Conservation (phyloP, 257 asterid genomes). For the Solanum gracilifrons region DNA sequence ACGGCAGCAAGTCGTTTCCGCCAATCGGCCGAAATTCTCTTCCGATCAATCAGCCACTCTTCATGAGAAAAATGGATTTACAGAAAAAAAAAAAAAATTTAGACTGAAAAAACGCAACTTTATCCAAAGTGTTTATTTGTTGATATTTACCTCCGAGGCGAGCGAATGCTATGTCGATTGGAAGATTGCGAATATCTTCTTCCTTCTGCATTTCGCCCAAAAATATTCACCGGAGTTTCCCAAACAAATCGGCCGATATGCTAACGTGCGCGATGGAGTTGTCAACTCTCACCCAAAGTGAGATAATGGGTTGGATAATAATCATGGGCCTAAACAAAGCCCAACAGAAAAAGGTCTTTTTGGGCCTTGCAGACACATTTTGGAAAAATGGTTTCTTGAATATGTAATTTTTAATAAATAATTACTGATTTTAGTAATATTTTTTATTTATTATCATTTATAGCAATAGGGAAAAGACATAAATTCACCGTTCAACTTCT, state of each 20-base stretch:
- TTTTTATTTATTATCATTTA: not conserved
- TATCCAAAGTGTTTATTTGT: not conserved
- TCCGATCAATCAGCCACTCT: slow-evolving; percentile 98
- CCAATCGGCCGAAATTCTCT: slow-evolving; percentile 80
- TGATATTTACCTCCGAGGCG: slow-evolving; percentile 71
- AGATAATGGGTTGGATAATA: not conserved
- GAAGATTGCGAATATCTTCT: slow-evolving; percentile 70
- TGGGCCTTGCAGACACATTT: not conserved
- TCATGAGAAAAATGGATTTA: not conserved
- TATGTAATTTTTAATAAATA: too few species aligned
- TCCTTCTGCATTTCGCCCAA: slow-evolving; percentile 42
- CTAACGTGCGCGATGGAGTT: not conserved
- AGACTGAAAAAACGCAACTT: not conserved
- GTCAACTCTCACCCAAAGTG: not conserved
- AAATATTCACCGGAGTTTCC: not conserved
- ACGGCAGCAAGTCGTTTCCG: slow-evolving; percentile 78
- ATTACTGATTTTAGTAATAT: not conserved
- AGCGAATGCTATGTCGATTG: slow-evolving; percentile 88
- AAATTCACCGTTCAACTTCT: not conserved
- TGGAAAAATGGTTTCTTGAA: not conserved
- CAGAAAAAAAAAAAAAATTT: not conserved
- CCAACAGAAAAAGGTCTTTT: not conserved
- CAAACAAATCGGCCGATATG: not conserved
- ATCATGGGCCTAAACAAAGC: not conserved
- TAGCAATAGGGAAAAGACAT: not conserved